Conservation (phyloP, 192 early-diverging fungal species). For the Backusella australiensis region DNA sequence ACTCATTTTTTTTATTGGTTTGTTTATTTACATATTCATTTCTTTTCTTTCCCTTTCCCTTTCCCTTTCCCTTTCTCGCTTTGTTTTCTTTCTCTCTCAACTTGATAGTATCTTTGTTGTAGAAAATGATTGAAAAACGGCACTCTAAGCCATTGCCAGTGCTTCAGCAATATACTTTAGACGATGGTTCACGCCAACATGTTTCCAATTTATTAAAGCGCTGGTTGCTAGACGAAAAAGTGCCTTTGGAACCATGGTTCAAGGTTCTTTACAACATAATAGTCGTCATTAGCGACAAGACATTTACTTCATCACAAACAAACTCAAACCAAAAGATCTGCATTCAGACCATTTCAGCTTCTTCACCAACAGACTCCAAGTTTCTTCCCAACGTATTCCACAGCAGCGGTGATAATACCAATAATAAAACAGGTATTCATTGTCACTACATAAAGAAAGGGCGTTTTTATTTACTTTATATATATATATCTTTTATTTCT, state of each 20-base stretch:
- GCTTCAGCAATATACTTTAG: background rate
- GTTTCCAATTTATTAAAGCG: background rate
- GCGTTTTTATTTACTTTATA: background rate
- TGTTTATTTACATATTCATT: background rate
- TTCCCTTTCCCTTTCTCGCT: background rate
- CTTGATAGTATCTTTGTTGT: background rate
- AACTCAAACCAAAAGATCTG: background rate
- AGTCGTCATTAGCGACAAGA: background rate
- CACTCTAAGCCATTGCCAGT: background rate
- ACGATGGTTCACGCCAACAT: background rate
- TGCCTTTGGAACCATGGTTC: slow-evolving; percentile 4
- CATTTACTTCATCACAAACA: background rate
- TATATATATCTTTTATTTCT: background rate
- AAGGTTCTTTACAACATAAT: background rate
- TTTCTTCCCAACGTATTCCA: slow-evolving; percentile 2
- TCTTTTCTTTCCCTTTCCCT: background rate
- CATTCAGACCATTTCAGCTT: background rate
- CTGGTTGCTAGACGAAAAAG: background rate
- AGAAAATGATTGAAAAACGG: background rate
- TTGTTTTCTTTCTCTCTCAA: background rate
- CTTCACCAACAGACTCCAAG: background rate
- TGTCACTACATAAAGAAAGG: background rate
- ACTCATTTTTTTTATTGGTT: background rate
- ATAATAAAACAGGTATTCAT: background rate
- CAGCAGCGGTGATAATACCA: background rate